Conservation (phyloP, 805 yeast species). For the Torulaspora maleeae region DNA sequence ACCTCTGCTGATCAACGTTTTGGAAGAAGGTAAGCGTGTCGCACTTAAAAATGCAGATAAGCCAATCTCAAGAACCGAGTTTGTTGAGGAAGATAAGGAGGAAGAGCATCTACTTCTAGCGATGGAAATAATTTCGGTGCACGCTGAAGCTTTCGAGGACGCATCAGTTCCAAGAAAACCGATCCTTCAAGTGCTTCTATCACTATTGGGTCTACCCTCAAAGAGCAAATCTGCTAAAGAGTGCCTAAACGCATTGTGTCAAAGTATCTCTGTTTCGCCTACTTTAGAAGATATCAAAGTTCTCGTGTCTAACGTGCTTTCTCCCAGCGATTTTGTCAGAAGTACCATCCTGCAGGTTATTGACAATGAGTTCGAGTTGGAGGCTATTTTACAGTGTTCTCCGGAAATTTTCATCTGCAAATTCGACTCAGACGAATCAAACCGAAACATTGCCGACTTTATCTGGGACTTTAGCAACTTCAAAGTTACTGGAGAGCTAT, state of each 20-base stretch:
- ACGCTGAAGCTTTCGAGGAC: conserved; percentile 64
- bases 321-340: conserved; percentile 68
- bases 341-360: conserved; percentile 74
- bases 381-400: conserved; percentile 43
- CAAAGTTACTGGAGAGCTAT: conserved; percentile 34
- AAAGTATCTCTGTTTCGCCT: conserved; percentile 63
- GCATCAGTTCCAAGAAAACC: conserved; percentile 63
- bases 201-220: conserved; percentile 66
- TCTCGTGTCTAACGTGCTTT: conserved; percentile 51
- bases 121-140: conserved; percentile 65
- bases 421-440: conserved; percentile 64
- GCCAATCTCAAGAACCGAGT: conserved; percentile 55
- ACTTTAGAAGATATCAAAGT: conserved; percentile 52
- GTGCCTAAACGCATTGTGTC: conserved; percentile 71
- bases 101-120: conserved; percentile 81
- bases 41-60: conserved; percentile 52
- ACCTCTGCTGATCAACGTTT: conserved; percentile 66
- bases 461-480: conserved; percentile 82
- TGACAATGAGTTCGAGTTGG: conserved; percentile 69
- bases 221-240: conserved; percentile 81
- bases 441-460: conserved; percentile 62
- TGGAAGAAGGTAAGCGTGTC: conserved; percentile 59
- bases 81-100: conserved; percentile 76
- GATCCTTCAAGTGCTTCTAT: conserved; percentile 56
- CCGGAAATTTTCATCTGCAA: conserved; percentile 74